These are phyloP conservation scores for Papilionanthe hybrid DNA, from an alignment of 116 monocot genomes.

Conservation along the genomic window DNA sequence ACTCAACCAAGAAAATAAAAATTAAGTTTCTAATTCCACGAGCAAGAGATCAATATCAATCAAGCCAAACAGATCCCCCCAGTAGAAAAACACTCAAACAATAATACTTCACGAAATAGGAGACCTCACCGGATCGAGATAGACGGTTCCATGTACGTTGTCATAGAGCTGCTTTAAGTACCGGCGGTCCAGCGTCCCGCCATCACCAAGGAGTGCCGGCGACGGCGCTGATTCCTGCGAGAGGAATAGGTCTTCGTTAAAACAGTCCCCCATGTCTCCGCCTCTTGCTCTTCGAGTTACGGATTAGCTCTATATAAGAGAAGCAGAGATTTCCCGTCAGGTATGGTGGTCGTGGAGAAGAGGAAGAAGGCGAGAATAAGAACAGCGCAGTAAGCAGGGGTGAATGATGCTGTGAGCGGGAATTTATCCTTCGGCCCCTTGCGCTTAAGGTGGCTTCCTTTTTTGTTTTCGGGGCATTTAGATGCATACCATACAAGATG, in stretches of 20 bases:
- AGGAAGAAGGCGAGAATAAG: background rate
- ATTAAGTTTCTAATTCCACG: background rate
- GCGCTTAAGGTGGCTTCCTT: no score
- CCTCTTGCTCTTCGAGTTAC: background rate
- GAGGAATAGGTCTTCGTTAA: constrained; percentile 8
- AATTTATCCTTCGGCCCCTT: background rate
- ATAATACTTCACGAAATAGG: background rate
- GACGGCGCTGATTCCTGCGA: constrained; percentile 4
- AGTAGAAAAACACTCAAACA: background rate
- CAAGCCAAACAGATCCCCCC: background rate
- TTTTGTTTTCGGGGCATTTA: no score
- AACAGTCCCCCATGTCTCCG: constrained; percentile 52
- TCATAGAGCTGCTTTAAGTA: constrained; percentile 72
- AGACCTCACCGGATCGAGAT: constrained; percentile 46
- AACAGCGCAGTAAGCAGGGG: background rate
- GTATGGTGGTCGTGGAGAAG: background rate
- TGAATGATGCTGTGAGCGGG: background rate
- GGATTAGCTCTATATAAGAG: background rate
- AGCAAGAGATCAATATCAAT: background rate
- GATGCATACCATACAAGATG: no score
- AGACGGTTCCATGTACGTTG: constrained; percentile 82
- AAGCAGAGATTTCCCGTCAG: background rate
- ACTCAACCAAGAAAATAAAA: background rate
- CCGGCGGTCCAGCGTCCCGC: constrained; percentile 52
- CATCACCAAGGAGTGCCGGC: background rate